Conservation (phyloP, 805 yeast species). For the Pichia rugopelliculosa region DNA sequence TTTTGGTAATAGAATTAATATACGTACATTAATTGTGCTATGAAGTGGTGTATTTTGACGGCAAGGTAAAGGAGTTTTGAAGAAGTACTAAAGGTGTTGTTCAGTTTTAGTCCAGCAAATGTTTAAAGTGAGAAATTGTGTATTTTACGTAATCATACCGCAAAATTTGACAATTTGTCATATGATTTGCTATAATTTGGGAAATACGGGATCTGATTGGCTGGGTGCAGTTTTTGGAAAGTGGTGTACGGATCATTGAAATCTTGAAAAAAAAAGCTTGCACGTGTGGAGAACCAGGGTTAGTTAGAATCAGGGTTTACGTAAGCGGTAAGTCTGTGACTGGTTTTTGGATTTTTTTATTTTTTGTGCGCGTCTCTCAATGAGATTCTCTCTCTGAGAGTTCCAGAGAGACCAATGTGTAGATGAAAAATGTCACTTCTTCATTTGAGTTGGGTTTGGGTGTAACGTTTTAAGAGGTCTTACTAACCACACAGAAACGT, state of each 20-base stretch:
- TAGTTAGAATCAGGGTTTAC: neutral
- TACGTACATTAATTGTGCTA: neutral
- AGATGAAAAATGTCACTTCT: neutral
- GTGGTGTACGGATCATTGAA: neutral
- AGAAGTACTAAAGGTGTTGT: neutral
- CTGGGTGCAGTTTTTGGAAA: too few relatives aligned
- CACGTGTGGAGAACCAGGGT: neutral
- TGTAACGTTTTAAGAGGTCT: neutral
- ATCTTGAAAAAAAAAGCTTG: too few relatives aligned
- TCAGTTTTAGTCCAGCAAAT: neutral
- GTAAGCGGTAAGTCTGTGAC: neutral
- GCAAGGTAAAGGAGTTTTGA: neutral
- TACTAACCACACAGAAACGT: conserved; percentile 3
- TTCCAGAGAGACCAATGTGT: neutral
- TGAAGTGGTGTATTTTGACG: neutral
- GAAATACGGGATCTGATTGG: conserved; percentile 2
- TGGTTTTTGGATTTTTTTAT: neutral
- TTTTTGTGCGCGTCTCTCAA: neutral
- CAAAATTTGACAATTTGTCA: neutral
- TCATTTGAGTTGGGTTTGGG: neutral
- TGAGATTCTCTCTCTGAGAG: neutral
- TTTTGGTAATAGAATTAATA: neutral
- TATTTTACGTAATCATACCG: neutral
- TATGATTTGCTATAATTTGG: neutral
- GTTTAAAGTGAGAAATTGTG: neutral